These are phyloP conservation scores for Kurtzmaniella natalensis DNA, from an alignment of 1,139 yeast genomes.

Conservation along the genomic window DNA sequence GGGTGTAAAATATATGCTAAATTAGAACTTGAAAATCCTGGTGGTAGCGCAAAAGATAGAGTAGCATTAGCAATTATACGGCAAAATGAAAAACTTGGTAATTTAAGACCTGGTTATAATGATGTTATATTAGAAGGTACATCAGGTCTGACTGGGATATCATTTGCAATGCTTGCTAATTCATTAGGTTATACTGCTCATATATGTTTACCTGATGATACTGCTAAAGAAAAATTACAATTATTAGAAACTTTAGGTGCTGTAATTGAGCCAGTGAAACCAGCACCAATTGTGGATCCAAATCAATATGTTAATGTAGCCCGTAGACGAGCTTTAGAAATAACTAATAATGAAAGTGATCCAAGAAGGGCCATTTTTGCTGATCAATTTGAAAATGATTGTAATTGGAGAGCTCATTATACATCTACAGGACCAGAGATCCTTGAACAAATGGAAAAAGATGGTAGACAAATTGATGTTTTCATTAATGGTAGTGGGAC, in stretches of 20 bases:
- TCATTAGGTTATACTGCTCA: constrained; percentile 87
- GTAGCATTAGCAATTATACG: constrained; percentile 83
- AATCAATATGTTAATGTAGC: constrained; percentile 92
- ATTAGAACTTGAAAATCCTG: constrained; percentile 83
- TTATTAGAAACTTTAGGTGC: constrained; percentile 78
- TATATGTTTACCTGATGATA: constrained; percentile 93
- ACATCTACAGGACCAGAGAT: constrained; percentile 89
- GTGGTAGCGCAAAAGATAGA: constrained; percentile 93
- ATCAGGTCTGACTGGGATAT: constrained; percentile 93
- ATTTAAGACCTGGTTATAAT: constrained; percentile 48
- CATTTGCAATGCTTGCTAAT: constrained; percentile 82
- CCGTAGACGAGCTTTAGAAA: constrained; percentile 53
- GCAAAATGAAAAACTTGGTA: constrained; percentile 59
- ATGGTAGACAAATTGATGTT: constrained; percentile 55
- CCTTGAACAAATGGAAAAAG: constrained; percentile 58
- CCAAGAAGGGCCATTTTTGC: constrained; percentile 70
- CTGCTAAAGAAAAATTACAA: constrained; percentile 76
- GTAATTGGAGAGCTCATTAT: constrained; percentile 84
- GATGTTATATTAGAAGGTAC: constrained; percentile 90
- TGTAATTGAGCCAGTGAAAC: constrained; percentile 79
- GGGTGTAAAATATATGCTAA: constrained; percentile 87
- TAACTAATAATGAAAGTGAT: constrained; percentile 40
- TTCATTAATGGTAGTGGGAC: constrained; percentile 78
- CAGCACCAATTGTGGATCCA: constrained; percentile 94
- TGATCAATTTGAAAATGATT: constrained; percentile 91